These are phyloP conservation scores for Auricularia heimuer DNA, from an alignment of 768 basidiomycete species.

Conservation along the genomic window DNA sequence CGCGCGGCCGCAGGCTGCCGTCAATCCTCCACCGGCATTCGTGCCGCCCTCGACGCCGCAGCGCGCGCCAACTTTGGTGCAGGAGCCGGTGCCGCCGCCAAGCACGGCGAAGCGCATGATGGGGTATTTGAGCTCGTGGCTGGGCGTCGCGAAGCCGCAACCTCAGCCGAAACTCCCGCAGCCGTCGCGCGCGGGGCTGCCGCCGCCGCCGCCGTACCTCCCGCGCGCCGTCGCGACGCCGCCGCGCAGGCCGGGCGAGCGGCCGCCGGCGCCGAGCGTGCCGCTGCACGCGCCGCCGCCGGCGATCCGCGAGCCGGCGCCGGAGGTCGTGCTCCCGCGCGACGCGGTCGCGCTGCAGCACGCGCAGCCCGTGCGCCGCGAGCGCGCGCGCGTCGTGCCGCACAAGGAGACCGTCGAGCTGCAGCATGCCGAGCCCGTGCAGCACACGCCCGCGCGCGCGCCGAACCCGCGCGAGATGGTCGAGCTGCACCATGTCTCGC, in stretches of 20 bases:
- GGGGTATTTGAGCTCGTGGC: conserved; percentile 10
- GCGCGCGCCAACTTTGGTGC: not conserved
- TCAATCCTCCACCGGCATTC: too few relatives aligned
- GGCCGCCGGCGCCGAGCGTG: not conserved
- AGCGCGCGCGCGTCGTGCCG: not conserved
- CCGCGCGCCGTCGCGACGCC: not conserved
- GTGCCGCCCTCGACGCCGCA: not conserved
- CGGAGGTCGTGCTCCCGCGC: not conserved
- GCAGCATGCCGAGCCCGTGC: not conserved
- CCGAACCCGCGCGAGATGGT: conserved; percentile 25
- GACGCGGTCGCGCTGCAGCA: not conserved
- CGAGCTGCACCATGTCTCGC: conserved; percentile 40
- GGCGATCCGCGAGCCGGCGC: not conserved
- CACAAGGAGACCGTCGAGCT: not conserved
- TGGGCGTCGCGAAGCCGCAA: conserved; percentile 2
- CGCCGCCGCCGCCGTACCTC: not conserved
- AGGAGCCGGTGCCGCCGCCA: not conserved
- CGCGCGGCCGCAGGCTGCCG: conserved; percentile 42
- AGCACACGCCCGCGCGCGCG: not conserved
- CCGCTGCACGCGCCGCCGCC: not conserved
- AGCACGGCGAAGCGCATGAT: conserved; percentile 9
- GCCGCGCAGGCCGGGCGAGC: not conserved
- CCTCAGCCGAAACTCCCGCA: not conserved
- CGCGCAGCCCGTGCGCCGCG: not conserved
- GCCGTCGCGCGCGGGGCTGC: not conserved